Conservation (phyloP, 331 rosid species). For the Prunus yedoensis region DNA sequence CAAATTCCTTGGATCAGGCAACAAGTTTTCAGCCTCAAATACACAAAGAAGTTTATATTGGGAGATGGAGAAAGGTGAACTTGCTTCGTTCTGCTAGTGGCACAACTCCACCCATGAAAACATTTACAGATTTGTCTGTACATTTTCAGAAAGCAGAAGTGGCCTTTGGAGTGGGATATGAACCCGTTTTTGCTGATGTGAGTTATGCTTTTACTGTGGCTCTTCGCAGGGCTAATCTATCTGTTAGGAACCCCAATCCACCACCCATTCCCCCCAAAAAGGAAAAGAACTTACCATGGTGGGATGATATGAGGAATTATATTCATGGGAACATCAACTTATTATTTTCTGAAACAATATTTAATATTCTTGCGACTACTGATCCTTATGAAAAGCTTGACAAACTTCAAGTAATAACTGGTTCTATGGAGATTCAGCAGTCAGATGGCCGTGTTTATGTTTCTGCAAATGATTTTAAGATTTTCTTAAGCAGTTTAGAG, state of each 20-base stretch:
- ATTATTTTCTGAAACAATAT: constrained; percentile 65
- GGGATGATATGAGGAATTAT: constrained; percentile 98
- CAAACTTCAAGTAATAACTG: constrained; percentile 69
- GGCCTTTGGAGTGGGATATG: constrained; percentile 95
- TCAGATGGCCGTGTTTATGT: constrained; percentile 80
- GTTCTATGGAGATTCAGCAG: constrained; percentile 82
- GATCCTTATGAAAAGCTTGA: constrained; percentile 98
- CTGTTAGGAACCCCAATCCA: constrained; percentile 51
- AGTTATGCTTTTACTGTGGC: constrained; percentile 94
- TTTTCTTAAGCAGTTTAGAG: constrained; percentile 84
- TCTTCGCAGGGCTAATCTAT: constrained; percentile 95
- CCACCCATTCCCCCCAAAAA: constrained; percentile 68
- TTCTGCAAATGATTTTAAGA: constrained; percentile 76
- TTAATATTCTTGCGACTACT: constrained; percentile 75
- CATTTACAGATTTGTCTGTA: constrained; percentile 75
- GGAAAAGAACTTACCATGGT: constrained; percentile 97
- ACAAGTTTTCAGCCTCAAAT: constrained; percentile 97
- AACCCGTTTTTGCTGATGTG: constrained; percentile 88
- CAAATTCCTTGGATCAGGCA: constrained; percentile 63
- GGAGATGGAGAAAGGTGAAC: constrained; percentile 93
- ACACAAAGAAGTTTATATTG: constrained; percentile 78
- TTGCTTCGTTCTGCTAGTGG: constrained; percentile 98
- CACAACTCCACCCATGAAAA: constrained; percentile 96
- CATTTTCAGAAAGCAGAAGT: constrained; percentile 78
- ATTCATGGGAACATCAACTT: constrained; percentile 84